Evolutionary conservation across 345 rosid genomes (phyloP), one percentile per base, ranked within the genome.

Genomic region (Erodium maritimum): DNA sequence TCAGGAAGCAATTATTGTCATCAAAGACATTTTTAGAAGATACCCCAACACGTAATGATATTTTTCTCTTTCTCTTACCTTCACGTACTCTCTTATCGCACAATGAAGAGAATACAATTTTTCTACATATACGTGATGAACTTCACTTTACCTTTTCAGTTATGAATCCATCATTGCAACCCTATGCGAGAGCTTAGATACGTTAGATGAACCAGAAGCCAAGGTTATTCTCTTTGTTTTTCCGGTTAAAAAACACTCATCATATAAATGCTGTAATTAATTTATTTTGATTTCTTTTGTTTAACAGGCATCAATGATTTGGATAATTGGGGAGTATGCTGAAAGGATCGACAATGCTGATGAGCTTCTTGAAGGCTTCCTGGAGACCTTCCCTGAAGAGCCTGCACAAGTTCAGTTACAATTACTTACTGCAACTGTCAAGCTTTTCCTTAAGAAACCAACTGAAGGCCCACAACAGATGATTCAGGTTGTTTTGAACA

Each of bases 261-360:
- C 2, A 14, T 42, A 42, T 42, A 10, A 42, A 42, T 42, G 17
- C 48, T 7, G 12, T 42, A 42, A 42, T 12, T 42, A n/a, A n/a
- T 16, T 42, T 21, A 21, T 34, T 17, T 23, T 20, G 50, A 19
- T 50, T 42, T 59, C 12, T 55, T 61, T 57, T 53, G 52, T 21
- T 54, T 48, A 52, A 12, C 75, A 94, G 99, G 96, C 99, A 56
- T 94, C 99, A 61, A 94, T 94, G 99, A 90, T 94, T 69, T 94
- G 99, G 99, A 94, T 94, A 69, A 90, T 94, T 75, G 99, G 99
- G 62, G 99, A 94, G 75, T 94, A 94, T 79, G 99, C 99, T 11
- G 99, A 94, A 79, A 84, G 99, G 81, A 94, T 94, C 59, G 99
- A 94, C 86, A 94, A 94, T 77, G 97, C 96, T 50, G 99, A 94